phyloP scores from a whole-genome alignment of 768 basidiomycete species.

The Pleurotus tuber-regium region DNA sequence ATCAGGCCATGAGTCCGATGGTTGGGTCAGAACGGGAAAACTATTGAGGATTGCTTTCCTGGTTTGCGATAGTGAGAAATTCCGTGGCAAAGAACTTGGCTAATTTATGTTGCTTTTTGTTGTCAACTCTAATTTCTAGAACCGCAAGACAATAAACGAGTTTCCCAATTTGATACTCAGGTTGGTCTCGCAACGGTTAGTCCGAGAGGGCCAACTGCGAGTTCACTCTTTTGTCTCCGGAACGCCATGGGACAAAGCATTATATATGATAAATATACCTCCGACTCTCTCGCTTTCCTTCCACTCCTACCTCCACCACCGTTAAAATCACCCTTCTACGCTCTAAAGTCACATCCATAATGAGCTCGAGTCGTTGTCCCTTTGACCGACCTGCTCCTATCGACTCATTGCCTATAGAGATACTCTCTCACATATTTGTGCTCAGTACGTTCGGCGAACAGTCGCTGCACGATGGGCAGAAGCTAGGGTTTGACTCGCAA shows the following conservation, averaged over 20 bases:
- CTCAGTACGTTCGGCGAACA: conserved; percentile 37
- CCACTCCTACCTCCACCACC: conserved; percentile 27
- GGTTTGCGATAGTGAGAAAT: conserved; percentile 7
- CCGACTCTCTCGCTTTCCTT: conserved; percentile 33
- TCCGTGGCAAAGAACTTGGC: conserved; percentile 1
- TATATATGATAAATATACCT: conserved; percentile 6
- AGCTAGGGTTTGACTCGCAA: conserved; percentile 34
- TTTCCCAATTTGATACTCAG: conserved; percentile 10
- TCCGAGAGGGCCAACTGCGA: conserved; percentile 4
- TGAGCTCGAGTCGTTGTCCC: background rate
- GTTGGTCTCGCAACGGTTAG: conserved; percentile 10
- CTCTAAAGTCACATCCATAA: background rate
- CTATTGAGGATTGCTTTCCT: conserved; percentile 1
- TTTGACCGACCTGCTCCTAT: conserved; percentile 25
- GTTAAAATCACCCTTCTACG: background rate
- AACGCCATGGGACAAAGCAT: conserved; percentile 9
- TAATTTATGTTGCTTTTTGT: conserved; percentile 9
- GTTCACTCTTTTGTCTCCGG: conserved; percentile 8
- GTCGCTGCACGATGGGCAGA: conserved; percentile 17
- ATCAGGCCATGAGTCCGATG: background rate
- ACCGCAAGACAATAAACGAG: conserved; percentile 9
- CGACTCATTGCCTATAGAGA: conserved; percentile 49
- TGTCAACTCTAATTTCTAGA: conserved; percentile 9
- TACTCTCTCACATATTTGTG: conserved; percentile 54
- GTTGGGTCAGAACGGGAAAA: background rate